Evolutionary conservation across 495 filamentous ascomycete genomes (phyloP), one percentile per base, ranked within the genome.

Genomic region (Xylaria curta): DNA sequence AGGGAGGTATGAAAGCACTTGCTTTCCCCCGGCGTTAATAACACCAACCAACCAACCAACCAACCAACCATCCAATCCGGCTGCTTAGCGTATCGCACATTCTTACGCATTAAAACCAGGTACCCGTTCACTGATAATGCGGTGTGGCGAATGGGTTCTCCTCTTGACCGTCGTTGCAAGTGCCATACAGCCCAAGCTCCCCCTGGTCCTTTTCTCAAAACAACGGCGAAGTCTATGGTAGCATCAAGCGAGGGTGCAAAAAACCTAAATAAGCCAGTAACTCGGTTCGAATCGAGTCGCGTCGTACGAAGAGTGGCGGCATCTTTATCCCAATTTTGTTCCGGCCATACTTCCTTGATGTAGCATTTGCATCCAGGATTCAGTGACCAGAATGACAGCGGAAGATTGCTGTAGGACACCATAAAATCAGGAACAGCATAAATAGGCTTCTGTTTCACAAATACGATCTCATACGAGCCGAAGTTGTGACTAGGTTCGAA

Each of bases 211-310:
- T 47, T 54, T 13, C 47, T 40, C 28, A 66, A 26, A 21, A 28
- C 64, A 40, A 66, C 33, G 12, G 64, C 64, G 54, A 66, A 40
- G 47, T 66, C 64, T 2, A 66, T 4, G 0, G 31, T 26, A 26
- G 47, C 28, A 54, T 0, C 17, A 26, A 40, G 24, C 12, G 17
- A 33, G 17, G 64, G 31, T 7, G 31, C 17, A n/a, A 13, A 40
- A 21, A 66, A 66, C 13, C 64, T 53, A 17, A 66, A 66, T 38
- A 66, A 17, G 9, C 64, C 64, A 26, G 10, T 66, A 13, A 54
- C 42, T 26, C 17, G 28, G 21, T 54, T 54, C 3, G 46, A 53
- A 28, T 19, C 19, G 5, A 33, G 19, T 4, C 2, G 64, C 10
- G 19, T 28, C 1, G 47, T 66, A 54, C 46, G 64, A 15, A 66